Base-by-base conservation (phyloP, 352 stramenopile species). In the Aphanomyces astaci region DNA sequence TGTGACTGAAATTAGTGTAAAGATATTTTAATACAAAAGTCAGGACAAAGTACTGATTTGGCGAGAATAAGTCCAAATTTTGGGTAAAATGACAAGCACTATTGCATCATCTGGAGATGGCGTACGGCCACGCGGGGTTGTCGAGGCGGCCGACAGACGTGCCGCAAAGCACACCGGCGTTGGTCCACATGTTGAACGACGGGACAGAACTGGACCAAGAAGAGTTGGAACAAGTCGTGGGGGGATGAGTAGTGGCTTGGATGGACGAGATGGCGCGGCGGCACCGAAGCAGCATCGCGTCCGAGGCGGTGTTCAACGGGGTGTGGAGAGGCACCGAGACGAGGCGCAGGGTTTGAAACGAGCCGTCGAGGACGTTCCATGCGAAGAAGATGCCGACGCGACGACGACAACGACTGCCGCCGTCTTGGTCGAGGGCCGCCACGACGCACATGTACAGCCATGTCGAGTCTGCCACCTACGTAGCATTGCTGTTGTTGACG, bases 361-460 rank as follows among this genome's bases (percentile, higher is more conserved):
- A 64, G 22, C 82, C 82, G 11, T 76, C 77, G 30, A 73, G 67
- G 17, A 87, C 66, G 9, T 86, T 57, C 19, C 88, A 32, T 10
- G 74, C 70, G 43, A 88, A 66, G 39, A 80, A 86, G 19, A 89
- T 64, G 45, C 76, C 80, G 3, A 71, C 54, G 19, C 36, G 30
- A 17, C 13, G 15, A 0, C 30, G 28, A 15, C 15, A 15, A 7
- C 13, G 67, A 64, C 67, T 9, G 11, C 19, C 51, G 30, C 30
- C 27, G 30, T 15, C 7, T 59, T 28, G 68, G 25, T 75, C 67
- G 22, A 89, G 70, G 49, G 78, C 77, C 43, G 84, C 71, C 7
- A 78, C 74, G 30, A 66, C 86, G 25, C 60, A 78, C 73, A 88
- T 78, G 66, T 84, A 87, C 31, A 36, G 9, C 32, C 56, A 59